Evolutionary conservation across 2,329 filamentous ascomycete genomes (phyloP).

Genomic region (Monilinia vaccinii-corymbosi): DNA sequence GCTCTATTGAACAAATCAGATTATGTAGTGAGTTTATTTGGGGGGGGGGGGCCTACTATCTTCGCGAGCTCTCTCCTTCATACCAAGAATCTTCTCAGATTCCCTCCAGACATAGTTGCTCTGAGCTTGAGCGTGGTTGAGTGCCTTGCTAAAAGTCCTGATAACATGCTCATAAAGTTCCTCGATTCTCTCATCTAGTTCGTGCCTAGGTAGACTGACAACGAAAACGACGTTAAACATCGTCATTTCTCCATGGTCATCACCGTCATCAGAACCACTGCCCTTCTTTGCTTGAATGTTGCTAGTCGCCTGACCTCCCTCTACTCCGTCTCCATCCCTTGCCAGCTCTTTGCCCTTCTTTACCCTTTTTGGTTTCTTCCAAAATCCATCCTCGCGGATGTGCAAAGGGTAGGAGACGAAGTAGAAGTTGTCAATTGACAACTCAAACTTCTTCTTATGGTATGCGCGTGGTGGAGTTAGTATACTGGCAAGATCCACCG

Average conservation of each 20-base stretch:
- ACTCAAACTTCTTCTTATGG: constrained; percentile 74
- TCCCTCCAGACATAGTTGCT: constrained; percentile 89
- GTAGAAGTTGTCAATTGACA: constrained; percentile 69
- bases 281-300: constrained; percentile 21
- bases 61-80: constrained; percentile 77
- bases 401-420: constrained; percentile 81
- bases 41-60: constrained; percentile 33
- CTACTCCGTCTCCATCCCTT: constrained; percentile 13
- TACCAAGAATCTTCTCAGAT: constrained; percentile 67
- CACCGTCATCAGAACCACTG: constrained; percentile 19
- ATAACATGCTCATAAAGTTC: constrained; percentile 85
- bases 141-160: constrained; percentile 83
- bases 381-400: constrained; percentile 67
- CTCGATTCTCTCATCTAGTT: constrained; percentile 63
- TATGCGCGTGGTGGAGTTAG: constrained; percentile 67
- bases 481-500: constrained; percentile 71
- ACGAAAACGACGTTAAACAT: constrained; percentile 99
- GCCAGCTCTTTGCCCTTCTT: constrained; percentile 28
- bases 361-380: constrained; percentile 50
- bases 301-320: constrained; percentile 9
- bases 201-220: constrained; percentile 67
- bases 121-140: constrained; percentile 86
- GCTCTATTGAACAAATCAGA: constrained; percentile 25
- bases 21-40: background rate
- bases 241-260: constrained; percentile 49